Base-by-base conservation (phyloP, 1,284 basidiomycete species). In the Pulveroboletus sp. region DNA sequence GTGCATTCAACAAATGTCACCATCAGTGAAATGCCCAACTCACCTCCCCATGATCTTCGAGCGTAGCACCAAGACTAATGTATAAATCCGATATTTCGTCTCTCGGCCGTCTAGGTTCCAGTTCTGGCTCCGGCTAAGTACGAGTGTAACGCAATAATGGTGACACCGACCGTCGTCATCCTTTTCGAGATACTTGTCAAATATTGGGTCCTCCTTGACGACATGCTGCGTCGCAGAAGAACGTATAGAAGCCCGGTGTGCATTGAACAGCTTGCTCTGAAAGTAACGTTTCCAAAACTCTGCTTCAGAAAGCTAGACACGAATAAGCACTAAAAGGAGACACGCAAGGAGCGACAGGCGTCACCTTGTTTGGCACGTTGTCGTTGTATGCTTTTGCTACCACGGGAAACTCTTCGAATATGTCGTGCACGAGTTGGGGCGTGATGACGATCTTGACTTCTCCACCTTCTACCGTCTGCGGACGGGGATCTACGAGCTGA, bases 241-340 rank as follows among this genome's bases (percentile, higher is more conserved):
- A 43, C 96, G 86, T 58, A 95, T 94, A 28, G 92, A 95, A 2
- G 96, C 96, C 36, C 94, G 86, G 72, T 98, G 92, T 2, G 91
- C 87, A 69, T 98, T 93, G 80, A 97, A 98, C 11, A 99, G 79
- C 67, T 91, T 94, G 12, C 92, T 96, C 65, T 93, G 89, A 71
- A 99, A 98, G 76, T 98, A 99, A 36, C 96, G 85, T 62, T 85
- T 89, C 97, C 97, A 99, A 70, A 99, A 99, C 60, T 94, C 87
- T 56, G 84, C 87, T 72, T 98, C 94, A 29, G 86, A 85, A 43
- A 98, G 81, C 91, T 96, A 68, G 35, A 55, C 12, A 22, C 12
- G 3, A 10, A 20, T 70, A 45, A 65, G 29, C 15, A 49, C 15
- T 4, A 24, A 25, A 15, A 39, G n/a, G 2, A 12, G 6, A 11